phyloP scores from a whole-genome alignment of 768 basidiomycete genomes.

The Dacryopinax spathularia region DNA sequence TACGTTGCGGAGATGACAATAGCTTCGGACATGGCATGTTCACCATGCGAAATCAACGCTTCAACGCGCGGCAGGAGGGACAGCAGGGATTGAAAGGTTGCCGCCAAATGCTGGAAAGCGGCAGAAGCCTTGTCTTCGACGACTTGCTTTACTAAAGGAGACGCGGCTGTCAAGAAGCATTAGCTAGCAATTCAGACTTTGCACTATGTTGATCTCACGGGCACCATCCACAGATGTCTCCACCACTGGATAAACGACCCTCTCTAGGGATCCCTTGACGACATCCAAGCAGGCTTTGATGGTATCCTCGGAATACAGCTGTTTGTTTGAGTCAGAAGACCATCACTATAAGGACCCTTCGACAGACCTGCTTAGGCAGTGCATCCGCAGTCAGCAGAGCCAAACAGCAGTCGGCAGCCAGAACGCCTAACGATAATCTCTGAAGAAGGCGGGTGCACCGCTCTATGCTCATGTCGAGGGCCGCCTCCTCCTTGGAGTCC shows the following conservation, averaged over 20 bases:
- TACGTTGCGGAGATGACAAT: constrained; percentile 90
- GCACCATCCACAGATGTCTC: constrained; percentile 30
- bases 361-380: constrained; percentile 71
- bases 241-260: constrained; percentile 73
- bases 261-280: constrained; percentile 66
- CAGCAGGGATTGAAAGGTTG: constrained; percentile 53
- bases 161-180: neutral
- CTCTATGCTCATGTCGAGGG: constrained; percentile 39
- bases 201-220: neutral
- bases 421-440: constrained; percentile 52
- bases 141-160: neutral
- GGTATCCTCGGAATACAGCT: constrained; percentile 91
- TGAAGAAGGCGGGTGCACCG: constrained; percentile 41
- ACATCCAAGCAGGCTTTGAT: constrained; percentile 63
- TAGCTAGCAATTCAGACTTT: neutral
- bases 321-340: neutral
- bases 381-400: constrained; percentile 63
- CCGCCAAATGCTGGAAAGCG: constrained; percentile 5
- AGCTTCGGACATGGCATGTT: constrained; percentile 66
- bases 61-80: constrained; percentile 62
- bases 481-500: constrained; percentile 12
- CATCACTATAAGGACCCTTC: neutral
- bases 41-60: constrained; percentile 52
- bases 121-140: neutral
- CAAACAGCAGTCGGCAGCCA: constrained; percentile 74